Conservation (phyloP, 2,329 filamentous ascomycete genomes). For the Penicillium glabrum region DNA sequence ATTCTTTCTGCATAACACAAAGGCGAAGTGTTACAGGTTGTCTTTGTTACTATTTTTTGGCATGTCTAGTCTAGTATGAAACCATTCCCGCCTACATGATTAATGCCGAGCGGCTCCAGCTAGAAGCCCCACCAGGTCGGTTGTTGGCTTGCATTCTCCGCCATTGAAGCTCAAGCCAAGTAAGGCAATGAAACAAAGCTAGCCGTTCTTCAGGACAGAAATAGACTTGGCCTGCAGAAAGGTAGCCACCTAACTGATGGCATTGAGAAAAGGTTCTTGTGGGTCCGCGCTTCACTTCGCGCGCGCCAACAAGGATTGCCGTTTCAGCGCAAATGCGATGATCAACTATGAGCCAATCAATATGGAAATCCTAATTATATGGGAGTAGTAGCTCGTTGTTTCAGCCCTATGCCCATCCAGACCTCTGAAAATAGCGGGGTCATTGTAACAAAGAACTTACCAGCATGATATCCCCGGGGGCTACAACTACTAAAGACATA, state of each 20-base stretch:
- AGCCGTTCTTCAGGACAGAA: background rate
- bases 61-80: slow-evolving; percentile 13
- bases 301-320: slow-evolving; percentile 18
- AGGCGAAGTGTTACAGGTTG: background rate
- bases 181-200: slow-evolving; percentile 16
- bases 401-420: background rate
- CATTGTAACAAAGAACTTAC: background rate
- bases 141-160: background rate
- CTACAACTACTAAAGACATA: background rate
- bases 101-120: slow-evolving; percentile 10
- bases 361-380: background rate
- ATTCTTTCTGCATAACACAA: background rate
- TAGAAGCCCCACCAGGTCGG: slow-evolving; percentile 8
- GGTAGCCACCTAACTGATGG: background rate
- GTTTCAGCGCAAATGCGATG: slow-evolving; percentile 12
- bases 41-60: slow-evolving; percentile 11
- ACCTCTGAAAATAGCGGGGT: background rate
- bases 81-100: slow-evolving; percentile 1
- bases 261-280: background rate
- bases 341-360: slow-evolving; percentile 17
- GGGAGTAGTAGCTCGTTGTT: background rate
- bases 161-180: background rate
- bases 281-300: slow-evolving; percentile 18
- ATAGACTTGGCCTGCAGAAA: slow-evolving; percentile 3
- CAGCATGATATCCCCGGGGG: background rate